These are phyloP conservation scores for Heracleum sosnowskyi DNA, from an alignment of 129 eudicot species.

Conservation along the genomic window DNA sequence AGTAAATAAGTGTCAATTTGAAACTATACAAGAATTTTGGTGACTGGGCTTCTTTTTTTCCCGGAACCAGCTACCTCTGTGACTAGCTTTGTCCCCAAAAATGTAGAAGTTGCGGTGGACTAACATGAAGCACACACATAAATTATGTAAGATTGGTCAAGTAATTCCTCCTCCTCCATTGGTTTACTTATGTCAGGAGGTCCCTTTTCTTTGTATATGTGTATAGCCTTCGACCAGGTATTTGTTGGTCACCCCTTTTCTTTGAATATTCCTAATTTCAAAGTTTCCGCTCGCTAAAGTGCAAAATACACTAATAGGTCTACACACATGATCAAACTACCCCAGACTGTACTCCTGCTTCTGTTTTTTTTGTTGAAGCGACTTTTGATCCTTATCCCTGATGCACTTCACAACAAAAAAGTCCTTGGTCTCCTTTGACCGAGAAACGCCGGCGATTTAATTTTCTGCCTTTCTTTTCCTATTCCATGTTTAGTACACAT, in stretches of 20 bases:
- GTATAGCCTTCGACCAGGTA: neutral
- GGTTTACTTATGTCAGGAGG: neutral
- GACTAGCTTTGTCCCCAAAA: neutral
- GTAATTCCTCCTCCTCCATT: no score
- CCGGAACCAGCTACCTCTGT: neutral
- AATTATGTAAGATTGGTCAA: no score
- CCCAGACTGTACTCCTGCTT: no score
- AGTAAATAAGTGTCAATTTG: neutral
- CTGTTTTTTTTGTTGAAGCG: no score
- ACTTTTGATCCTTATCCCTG: no score
- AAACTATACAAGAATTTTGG: neutral
- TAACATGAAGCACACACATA: neutral
- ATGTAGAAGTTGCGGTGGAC: neutral
- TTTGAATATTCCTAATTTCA: neutral
- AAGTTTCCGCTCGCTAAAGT: neutral
- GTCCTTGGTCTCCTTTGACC: neutral
- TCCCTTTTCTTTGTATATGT: neutral
- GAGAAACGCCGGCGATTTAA: neutral
- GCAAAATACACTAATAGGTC: neutral
- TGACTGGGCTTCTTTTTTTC: neutral
- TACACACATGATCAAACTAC: neutral
- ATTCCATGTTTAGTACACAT: neutral
- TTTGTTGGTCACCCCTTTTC: neutral
- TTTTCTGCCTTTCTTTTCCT: neutral
- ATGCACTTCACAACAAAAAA: neutral